Conservation (phyloP, 2,329 filamentous ascomycete species). For the Knufia petricola region DNA sequence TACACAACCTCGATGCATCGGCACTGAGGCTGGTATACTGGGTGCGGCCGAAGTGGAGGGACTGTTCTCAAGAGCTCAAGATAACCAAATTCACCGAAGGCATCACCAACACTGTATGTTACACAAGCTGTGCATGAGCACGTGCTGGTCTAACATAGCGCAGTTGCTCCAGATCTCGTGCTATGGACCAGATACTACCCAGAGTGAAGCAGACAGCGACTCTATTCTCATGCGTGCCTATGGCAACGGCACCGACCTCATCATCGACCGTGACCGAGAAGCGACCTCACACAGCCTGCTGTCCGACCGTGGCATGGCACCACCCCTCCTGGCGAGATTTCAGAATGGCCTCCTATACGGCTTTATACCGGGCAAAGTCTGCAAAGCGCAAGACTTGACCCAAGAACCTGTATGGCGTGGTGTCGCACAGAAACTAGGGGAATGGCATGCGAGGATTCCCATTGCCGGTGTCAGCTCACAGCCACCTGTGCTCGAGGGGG, state of each 20-base stretch:
- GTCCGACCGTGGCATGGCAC: conserved; percentile 72
- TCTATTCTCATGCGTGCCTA: conserved; percentile 87
- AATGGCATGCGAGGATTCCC: conserved; percentile 77
- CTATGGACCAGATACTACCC: conserved; percentile 53
- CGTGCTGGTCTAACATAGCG: conserved; percentile 22
- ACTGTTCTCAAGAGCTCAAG: conserved; percentile 62
- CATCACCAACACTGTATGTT: conserved; percentile 81
- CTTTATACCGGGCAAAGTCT: conserved; percentile 73
- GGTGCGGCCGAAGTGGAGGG: conserved; percentile 74
- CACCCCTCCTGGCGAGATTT: conserved; percentile 80
- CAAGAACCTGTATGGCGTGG: conserved; percentile 67
- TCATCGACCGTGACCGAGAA: conserved; percentile 84
- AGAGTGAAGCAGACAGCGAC: conserved; percentile 70
- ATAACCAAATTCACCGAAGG: conserved; percentile 92
- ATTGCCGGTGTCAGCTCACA: conserved; percentile 35
- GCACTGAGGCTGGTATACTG: conserved; percentile 70
- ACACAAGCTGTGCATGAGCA: conserved; percentile 13
- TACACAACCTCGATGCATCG: conserved; percentile 64
- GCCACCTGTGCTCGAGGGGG: conserved; percentile 13
- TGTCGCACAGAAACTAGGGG: conserved; percentile 71
- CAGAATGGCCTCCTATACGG: conserved; percentile 92
- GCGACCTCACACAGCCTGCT: conserved; percentile 70
- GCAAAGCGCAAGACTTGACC: conserved; percentile 69
- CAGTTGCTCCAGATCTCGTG: conserved; percentile 44
- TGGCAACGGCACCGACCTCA: conserved; percentile 82